Percentiles rank a stretch among this genome's conserved stretches.
These are phyloP conservation scores for Phytophthora sp. DNA, from an alignment of 352 stramenopile species.

Conservation along the genomic window DNA sequence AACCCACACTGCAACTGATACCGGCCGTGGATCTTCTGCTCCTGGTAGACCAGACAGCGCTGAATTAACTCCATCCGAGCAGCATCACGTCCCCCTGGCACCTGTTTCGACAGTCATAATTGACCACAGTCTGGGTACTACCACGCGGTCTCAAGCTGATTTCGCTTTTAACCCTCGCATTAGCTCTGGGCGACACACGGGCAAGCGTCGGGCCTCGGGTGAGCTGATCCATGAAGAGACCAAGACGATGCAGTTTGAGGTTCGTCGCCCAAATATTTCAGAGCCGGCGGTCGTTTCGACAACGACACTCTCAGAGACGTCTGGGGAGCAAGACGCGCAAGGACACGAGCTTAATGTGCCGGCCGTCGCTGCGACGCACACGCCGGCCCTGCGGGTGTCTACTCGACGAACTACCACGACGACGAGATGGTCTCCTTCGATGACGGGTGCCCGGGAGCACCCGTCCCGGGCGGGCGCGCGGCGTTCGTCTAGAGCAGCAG, in stretches of 20 bases:
- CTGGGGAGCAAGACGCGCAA: neutral
- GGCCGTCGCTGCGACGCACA: neutral
- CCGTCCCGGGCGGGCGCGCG: neutral
- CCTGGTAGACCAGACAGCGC: neutral
- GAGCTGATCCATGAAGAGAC: constrained; percentile 32
- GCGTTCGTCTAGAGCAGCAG: constrained; percentile 4
- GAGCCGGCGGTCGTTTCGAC: constrained; percentile 24
- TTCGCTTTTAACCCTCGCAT: neutral
- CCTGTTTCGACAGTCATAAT: constrained; percentile 2
- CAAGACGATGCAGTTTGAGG: constrained; percentile 20
- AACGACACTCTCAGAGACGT: neutral
- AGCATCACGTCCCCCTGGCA: constrained; percentile 12
- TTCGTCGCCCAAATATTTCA: constrained; percentile 26
- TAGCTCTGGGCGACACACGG: constrained; percentile 17
- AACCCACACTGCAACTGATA: constrained; percentile 10
- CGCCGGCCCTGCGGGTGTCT: constrained; percentile 16
- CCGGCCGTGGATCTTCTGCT: constrained; percentile 35
- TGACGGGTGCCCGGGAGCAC: constrained; percentile 9
- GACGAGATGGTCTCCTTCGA: constrained; percentile 38
- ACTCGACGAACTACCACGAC: constrained; percentile 38
- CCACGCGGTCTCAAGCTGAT: neutral
- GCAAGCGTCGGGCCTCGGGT: constrained; percentile 30
- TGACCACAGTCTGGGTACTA: neutral
- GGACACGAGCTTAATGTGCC: constrained; percentile 2
- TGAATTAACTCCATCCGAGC: constrained; percentile 19